Evolutionary conservation across 352 stramenopile genomes (phyloP), one percentile per base, ranked within the genome.

Genomic region (Globisporangium irregulare): DNA sequence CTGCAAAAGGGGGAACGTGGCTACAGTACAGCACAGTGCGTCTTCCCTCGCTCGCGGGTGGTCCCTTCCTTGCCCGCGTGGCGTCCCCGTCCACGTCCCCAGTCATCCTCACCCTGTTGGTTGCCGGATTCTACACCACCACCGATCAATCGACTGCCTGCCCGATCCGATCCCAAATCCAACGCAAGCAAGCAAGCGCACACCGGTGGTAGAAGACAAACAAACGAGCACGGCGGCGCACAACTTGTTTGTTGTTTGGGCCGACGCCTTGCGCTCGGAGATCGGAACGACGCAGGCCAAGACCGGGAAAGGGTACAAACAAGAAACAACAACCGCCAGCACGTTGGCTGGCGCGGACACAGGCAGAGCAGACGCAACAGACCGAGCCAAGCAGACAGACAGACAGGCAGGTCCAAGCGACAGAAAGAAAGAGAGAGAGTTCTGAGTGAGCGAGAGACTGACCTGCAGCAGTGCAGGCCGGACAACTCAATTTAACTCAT

Each of bases 141-240:
- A 34, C 22, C 53, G 24, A 29, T 22, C 53, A 14, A 59, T 14
- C 24, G 24, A 58, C 10, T 12, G 36, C 10, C 1, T 12, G 36
- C 48, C 48, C 48, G 50, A 56, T 56, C 50, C 51, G 51, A 57
- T 59, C 54, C 27, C 54, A 59, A 59, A 59, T 59, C 54, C 24
- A 59, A 38, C 36, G 50, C 50, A 58, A 58, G 18, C 53, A 59
- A 59, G 25, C 25, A 22, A 36, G 7, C 53, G 10, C 32, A 10
- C 32, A 9, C 34, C 34, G 34, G 34, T 41, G 34, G 34, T 41
- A 41, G 10, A 41, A 41, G 10, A 41, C 34, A 41, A 41, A 41
- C 34, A 41, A 41, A 41, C 34, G 7, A 15, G 34, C 9, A 38
- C 32, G 32, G 32, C 32, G 32, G 32, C 32, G 32, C 32, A 38